Conservation (phyloP, 139 green algal species). For the Medakamo hakoo region DNA sequence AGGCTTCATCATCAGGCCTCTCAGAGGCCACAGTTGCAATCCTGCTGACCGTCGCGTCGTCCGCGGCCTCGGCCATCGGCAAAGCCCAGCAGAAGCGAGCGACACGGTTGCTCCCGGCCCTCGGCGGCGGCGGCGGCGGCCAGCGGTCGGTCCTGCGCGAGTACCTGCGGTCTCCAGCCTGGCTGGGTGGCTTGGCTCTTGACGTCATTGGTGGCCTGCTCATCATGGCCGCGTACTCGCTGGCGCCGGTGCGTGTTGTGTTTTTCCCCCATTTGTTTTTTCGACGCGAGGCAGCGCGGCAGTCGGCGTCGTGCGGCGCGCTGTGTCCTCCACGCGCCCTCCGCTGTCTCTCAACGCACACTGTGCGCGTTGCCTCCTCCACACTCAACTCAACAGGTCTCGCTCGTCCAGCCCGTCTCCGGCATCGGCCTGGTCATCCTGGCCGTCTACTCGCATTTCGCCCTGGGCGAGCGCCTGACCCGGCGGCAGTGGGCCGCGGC, state of each 20-base stretch:
- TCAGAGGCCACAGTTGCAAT: too few relatives aligned
- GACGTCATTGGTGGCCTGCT: constrained; percentile 65
- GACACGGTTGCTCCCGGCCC: constrained; percentile 39
- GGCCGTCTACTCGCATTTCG: constrained; percentile 72
- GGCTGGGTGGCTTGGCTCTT: constrained; percentile 42
- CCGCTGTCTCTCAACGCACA: neutral
- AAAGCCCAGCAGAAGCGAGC: constrained; percentile 78
- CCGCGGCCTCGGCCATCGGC: constrained; percentile 65
- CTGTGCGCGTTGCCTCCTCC: neutral
- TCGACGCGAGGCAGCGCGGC: too few relatives aligned
- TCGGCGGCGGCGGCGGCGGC: constrained; percentile 38
- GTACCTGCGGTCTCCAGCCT: constrained; percentile 40
- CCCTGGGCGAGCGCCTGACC: constrained; percentile 47
- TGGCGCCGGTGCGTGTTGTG: constrained; percentile 55
- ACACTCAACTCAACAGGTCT: constrained; percentile 35
- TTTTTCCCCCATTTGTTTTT: too few relatives aligned
- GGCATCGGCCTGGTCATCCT: constrained; percentile 63
- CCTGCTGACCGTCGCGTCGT: constrained; percentile 51
- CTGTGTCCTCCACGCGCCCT: neutral
- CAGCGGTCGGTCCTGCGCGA: constrained; percentile 37
- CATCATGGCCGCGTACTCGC: constrained; percentile 64
- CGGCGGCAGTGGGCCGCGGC: constrained; percentile 44
- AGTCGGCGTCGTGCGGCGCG: too few relatives aligned
- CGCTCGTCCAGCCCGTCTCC: constrained; percentile 72
- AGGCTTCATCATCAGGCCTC: too few relatives aligned